Evolutionary conservation across 177 flowering plant species (phyloP), one percentile per base, ranked within the genome.

Genomic region (Tripterygium wilfordii): DNA sequence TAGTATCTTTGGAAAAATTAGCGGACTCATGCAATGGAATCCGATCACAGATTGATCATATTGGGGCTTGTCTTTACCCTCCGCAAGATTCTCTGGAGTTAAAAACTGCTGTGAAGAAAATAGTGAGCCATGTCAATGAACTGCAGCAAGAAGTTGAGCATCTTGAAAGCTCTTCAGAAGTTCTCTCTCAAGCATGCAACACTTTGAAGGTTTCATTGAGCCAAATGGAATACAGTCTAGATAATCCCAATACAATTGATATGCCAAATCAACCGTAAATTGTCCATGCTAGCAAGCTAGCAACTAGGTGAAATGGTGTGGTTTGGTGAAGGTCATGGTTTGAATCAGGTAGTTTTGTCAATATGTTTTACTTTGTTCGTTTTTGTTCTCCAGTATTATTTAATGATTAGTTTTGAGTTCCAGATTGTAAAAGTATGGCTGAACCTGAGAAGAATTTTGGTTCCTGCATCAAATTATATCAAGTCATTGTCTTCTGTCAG

Each of bases 1-100:
- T 79, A 18, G 73, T 73, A 45, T 65, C 82, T 10, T 60, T 88
- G 57, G 99, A 88, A 68, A 78, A 54, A 40, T 50, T 86, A 32
- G 57, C 83, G 63, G 71, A 63, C 63, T 62, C 67, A 0, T 86
- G 80, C 60, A 77, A 71, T 51, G 81, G 24, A 21, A 63, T 82
- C 14, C 85, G 85, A 35, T 37, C 54, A 43, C 82, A 84, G 58
- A 62, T 86, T 54, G 96, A 92, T 56, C 96, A 92, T 63, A 74
- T 88, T 30, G 99, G 96, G 35, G 96, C 96, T n/a, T 78, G 77
- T 63, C 79, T 88, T 40, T 88, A 92, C 57, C 92, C 96, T 2
- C 96, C 99, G 9, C 96, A 88, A 66, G 96, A 92, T 65, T 37
- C 66, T 38, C 41, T 75, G 23, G 59, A 68, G 1, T 70, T 84